Conservation (phyloP, 2,329 filamentous ascomycete genomes). For the Sclerotinia spermophila region DNA sequence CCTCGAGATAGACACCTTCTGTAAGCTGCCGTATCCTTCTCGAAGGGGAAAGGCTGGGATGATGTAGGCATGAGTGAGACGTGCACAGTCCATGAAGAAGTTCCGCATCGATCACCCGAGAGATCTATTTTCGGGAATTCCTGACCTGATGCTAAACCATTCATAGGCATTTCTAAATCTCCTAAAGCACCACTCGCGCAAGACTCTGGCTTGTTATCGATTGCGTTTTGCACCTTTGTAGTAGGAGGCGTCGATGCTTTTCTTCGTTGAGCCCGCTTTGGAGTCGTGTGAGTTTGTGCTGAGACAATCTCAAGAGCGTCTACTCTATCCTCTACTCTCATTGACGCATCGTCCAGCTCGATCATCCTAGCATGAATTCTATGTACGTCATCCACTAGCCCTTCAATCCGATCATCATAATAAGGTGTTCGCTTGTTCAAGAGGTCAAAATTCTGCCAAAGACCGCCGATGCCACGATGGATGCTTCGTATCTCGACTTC, state of each 20-base stretch:
- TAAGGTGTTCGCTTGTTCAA: conserved; percentile 48
- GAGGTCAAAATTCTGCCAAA: conserved; percentile 49
- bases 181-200: conserved; percentile 13
- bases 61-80: conserved; percentile 55
- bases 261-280: conserved; percentile 27
- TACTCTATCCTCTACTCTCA: conserved; percentile 36
- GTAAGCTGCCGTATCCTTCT: conserved; percentile 59
- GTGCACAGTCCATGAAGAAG: conserved; percentile 55
- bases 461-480: conserved; percentile 52
- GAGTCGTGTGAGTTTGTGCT: neutral
- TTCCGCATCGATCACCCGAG: conserved; percentile 29
- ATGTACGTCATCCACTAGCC: conserved; percentile 42
- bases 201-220: conserved; percentile 16
- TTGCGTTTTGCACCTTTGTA: conserved; percentile 14
- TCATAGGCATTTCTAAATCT: neutral
- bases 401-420: conserved; percentile 54
- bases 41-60: conserved; percentile 56
- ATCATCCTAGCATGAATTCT: conserved; percentile 34
- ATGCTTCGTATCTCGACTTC: conserved; percentile 51
- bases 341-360: conserved; percentile 38
- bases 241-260: conserved; percentile 35
- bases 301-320: conserved; percentile 30
- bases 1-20: conserved; percentile 58
- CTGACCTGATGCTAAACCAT: conserved; percentile 20
- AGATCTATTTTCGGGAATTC: conserved; percentile 27